Base-by-base conservation (phyloP, 768 basidiomycete species). In the Amanita phalloides region DNA sequence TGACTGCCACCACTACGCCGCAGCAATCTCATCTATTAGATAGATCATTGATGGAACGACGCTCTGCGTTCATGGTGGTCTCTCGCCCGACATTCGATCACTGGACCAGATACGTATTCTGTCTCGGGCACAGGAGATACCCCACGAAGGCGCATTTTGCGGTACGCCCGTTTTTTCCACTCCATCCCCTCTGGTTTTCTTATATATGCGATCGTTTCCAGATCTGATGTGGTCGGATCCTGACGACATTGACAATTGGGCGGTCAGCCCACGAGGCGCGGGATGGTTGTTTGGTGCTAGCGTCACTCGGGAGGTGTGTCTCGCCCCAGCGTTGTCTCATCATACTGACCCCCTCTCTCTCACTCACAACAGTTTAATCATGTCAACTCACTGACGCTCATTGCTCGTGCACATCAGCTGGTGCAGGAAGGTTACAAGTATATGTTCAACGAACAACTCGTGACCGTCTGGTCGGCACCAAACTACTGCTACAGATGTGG, bases 181-280 rank as follows among this genome's bases (percentile, higher is more conserved):
- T 10, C 33, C 30, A 8, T 32, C 4, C n/a, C n/a, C 44, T 42
- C 35, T 23, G 43, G 11, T 25, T 13, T 11, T 13, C 38, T 44
- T 21, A 30, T 38, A 23, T n/a, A 30, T 25, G 28, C 54, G 28
- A 7, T 36, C 35, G 26, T 39, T 17, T 43, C n/a, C 32, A 92
- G 92, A 97, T 63, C 78, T 98, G 10, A 96, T 98, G 92, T 98
- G 95, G 95, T 92, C 89, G 33, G 94, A 97, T 65, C 94, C 87
- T 3, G 93, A 97, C 61, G 90, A 95, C 39, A 85, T 95, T 37
- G 86, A 90, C 37, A 93, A 87, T 38, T 98, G 95, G 95, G 94
- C 92, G 4, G 90, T 97, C 49, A 94, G 90, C 57, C 95, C 95
- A 3, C 78, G 95, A 36, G 95, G 95, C 17, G 95, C 95, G 4